A percentile compares a stretch with the other conserved stretches of the same genome.
phyloP scores from a whole-genome alignment of 2,329 filamentous ascomycete genomes.

The Ophiostoma novo-ulmi region DNA sequence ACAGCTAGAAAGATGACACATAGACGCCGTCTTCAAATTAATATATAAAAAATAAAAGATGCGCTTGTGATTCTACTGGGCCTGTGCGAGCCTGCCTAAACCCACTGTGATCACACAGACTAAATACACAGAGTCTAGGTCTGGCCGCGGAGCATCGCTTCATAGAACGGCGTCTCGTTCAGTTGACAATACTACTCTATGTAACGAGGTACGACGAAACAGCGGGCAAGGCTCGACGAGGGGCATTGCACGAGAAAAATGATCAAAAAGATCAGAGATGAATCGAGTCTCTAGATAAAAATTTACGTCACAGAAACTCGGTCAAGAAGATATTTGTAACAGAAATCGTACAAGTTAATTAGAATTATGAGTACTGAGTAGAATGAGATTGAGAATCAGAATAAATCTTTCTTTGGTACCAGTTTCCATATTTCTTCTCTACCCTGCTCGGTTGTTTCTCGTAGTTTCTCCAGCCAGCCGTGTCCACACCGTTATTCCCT shows the following conservation, averaged over 20 bases:
- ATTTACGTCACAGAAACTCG: no score
- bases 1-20: background rate
- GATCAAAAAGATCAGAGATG: no score
- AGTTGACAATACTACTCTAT: background rate
- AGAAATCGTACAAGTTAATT: background rate
- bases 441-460: background rate
- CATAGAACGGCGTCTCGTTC: background rate
- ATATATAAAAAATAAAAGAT: background rate
- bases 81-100: background rate
- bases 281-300: no score
- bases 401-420: background rate
- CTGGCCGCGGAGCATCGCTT: conserved; percentile 7
- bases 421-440: background rate
- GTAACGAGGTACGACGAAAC: no score
- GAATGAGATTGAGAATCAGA: no score
- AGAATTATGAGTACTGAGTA: no score
- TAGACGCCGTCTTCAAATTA: background rate
- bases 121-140: background rate
- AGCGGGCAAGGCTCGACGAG: background rate
- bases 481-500: background rate
- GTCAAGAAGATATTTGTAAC: background rate
- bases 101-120: background rate
- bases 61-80: background rate
- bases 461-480: background rate
- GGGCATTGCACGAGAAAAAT: background rate